Evolutionary conservation across 2,329 filamentous ascomycete genomes (phyloP).

Genomic region (Pseudogymnoascus sp.): DNA sequence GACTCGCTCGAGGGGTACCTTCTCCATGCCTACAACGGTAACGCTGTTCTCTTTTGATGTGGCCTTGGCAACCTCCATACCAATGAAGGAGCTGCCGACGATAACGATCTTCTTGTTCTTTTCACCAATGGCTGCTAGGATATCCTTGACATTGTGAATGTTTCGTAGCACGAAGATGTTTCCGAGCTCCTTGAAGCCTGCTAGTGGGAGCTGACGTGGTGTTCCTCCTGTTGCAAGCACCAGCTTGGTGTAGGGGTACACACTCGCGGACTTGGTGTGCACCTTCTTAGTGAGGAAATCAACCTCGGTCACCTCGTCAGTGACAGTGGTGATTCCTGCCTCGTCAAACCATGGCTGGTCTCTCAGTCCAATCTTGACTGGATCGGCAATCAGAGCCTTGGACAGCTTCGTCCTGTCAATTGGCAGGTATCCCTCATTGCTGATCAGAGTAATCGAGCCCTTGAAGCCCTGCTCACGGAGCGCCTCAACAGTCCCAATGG

Average conservation of each 20-base stretch:
- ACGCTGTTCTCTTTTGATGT: slow-evolving; percentile 73
- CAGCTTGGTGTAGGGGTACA: slow-evolving; percentile 75
- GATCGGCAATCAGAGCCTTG: slow-evolving; percentile 80
- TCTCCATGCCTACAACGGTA: slow-evolving; percentile 82
- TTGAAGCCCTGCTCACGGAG: slow-evolving; percentile 74
- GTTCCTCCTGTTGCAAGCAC: slow-evolving; percentile 83
- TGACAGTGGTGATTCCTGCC: slow-evolving; percentile 48
- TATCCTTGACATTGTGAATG: slow-evolving; percentile 68
- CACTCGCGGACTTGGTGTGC: slow-evolving; percentile 63
- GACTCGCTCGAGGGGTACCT: slow-evolving; percentile 73
- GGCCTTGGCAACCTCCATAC: slow-evolving; percentile 92
- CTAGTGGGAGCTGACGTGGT: slow-evolving; percentile 66
- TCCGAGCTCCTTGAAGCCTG: slow-evolving; percentile 74
- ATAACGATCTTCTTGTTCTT: slow-evolving; percentile 88
- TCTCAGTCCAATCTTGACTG: slow-evolving; percentile 69
- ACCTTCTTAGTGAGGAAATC: slow-evolving; percentile 71
- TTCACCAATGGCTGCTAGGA: slow-evolving; percentile 70
- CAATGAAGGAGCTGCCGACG: slow-evolving; percentile 91
- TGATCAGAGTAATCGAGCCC: slow-evolving; percentile 74
- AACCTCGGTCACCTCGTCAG: slow-evolving; percentile 61
- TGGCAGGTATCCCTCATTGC: slow-evolving; percentile 74
- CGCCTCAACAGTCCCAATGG: slow-evolving; percentile 72
- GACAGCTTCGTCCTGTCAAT: slow-evolving; percentile 94
- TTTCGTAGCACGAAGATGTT: slow-evolving; percentile 83
- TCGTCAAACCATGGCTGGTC: slow-evolving; percentile 68